Evolutionary conservation across 495 filamentous ascomycete species (phyloP), one percentile per base, ranked within the genome.

Genomic region (Annulohypoxylon stygium): DNA sequence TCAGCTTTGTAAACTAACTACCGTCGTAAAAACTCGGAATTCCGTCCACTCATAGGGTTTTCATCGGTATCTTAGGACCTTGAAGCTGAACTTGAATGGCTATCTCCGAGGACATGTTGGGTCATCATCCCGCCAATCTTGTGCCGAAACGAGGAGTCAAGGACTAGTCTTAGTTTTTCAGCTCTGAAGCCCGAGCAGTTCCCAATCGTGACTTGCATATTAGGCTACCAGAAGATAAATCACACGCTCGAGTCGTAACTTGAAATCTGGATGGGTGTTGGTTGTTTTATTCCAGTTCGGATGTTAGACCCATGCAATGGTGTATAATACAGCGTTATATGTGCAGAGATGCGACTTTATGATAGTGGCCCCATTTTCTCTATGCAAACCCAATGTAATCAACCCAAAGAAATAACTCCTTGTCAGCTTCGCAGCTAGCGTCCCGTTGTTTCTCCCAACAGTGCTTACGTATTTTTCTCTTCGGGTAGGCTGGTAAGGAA

Each of bases 261-360:
- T 26, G 11, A 51, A 25, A 25, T 51, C 8, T 2, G 34, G 14
- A 16, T 25, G 20, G 61, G 0, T 25, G 1, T 37, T 47, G 16
- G 33, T 9, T 7, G n/a, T 14, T 69, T 57, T 25, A 61, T 39
- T 55, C 45, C 7, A 53, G 20, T 60, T 58, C 30, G 3, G 23
- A 68, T 64, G 34, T 68, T 10, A 47, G 57, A 67, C 57, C 45
- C 62, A 55, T 51, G 50, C 23, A 11, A 39, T 53, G 41, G 23
- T 64, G 37, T 70, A 62, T 69, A 62, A 37, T 66, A 65, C 48
- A 61, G 37, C 61, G 23, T 70, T 33, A 67, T 74, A 59, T 59
- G 8, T 55, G 20, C 34, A 48, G 41, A 59, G 59, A 39, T 67
- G 51, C 39, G 47, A 65, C 59, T 65, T 58, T 33, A 51, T 61